These are phyloP conservation scores for Wolfiporia cocos DNA, from an alignment of 1,284 basidiomycete genomes.

Conservation along the genomic window DNA sequence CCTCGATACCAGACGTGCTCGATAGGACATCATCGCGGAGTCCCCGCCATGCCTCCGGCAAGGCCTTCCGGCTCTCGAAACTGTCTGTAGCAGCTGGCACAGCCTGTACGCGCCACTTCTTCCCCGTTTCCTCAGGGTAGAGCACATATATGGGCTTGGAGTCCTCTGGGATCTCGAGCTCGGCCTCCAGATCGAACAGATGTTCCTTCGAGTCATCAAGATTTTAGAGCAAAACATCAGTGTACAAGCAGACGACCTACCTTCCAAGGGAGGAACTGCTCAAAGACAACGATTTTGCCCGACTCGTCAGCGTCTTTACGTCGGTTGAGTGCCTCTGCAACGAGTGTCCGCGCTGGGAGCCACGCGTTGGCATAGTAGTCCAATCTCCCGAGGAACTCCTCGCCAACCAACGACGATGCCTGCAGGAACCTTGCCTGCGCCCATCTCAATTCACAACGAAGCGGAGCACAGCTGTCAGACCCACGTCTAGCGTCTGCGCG, in stretches of 20 bases:
- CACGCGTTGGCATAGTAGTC: constrained; percentile 86
- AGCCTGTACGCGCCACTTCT: constrained; percentile 92
- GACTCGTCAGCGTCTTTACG: constrained; percentile 64
- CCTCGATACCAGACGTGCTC: constrained; percentile 71
- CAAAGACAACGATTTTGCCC: constrained; percentile 80
- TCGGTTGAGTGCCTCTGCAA: constrained; percentile 58
- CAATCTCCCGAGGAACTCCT: constrained; percentile 80
- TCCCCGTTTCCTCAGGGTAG: constrained; percentile 79
- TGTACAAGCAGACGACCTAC: constrained; percentile 30
- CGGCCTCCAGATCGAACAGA: constrained; percentile 80
- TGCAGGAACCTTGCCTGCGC: constrained; percentile 66
- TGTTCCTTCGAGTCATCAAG: constrained; percentile 62
- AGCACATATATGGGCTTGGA: constrained; percentile 77
- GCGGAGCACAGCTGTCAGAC: constrained; percentile 18
- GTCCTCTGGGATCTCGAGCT: constrained; percentile 36
- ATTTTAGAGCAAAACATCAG: not conserved
- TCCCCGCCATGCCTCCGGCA: constrained; percentile 94
- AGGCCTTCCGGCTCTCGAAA: constrained; percentile 87
- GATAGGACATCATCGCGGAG: constrained; percentile 81
- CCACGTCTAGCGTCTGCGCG: constrained; percentile 64
- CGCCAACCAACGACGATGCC: constrained; percentile 81
- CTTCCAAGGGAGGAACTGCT: constrained; percentile 86
- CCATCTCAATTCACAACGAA: not conserved
- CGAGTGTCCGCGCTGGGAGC: constrained; percentile 88
- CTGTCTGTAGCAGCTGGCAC: constrained; percentile 80